Evolutionary conservation across 1,284 basidiomycete species (phyloP), one percentile per base, ranked within the genome.

Genomic region (Meira miltonrushii): DNA sequence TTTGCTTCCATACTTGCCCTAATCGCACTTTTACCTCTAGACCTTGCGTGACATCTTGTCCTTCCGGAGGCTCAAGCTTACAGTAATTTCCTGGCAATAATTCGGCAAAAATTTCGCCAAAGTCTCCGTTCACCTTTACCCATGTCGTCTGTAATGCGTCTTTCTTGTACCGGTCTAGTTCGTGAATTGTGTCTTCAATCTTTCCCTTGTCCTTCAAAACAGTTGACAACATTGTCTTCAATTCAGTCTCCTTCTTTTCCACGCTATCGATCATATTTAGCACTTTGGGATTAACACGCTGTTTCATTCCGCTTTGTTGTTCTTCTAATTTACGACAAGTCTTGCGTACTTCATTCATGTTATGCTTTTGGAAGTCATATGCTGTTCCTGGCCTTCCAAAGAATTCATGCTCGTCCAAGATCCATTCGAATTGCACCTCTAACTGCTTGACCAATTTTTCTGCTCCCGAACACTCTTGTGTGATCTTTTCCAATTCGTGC

Each of bases 261-360:
- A 94, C 90, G 59, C 92, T 96, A 71, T 97, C 94, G 62, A 98
- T 92, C 89, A 92, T 93, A 74, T 88, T 90, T 81, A 96, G 86
- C 55, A 93, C 92, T 79, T 95, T 95, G 6, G 88, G 88, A 74
- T 98, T 97, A 68, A 97, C 85, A 79, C 94, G 95, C 81, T 92
- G 92, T 80, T 90, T 91, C 86, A 92, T 87, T 38, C 87, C 86
- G 71, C 87, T 88, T 73, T 92, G 90, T 61, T 87, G 84, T 50
- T 85, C 83, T 70, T 91, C 87, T 17, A 97, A 83, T 74, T 91
- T 88, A 44, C 83, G 82, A 46, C 88, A 88, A 69, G 86, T 86
- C 48, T 85, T 82, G 57, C 84, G 82, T 62, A 90, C 81, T 58
- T 84, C 82, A 6, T 60, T 77, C 50, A 93, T 85, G 74, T 95